These are phyloP conservation scores for Raphanus hybrid DNA, from an alignment of 441 rosid genomes.

Conservation along the genomic window DNA sequence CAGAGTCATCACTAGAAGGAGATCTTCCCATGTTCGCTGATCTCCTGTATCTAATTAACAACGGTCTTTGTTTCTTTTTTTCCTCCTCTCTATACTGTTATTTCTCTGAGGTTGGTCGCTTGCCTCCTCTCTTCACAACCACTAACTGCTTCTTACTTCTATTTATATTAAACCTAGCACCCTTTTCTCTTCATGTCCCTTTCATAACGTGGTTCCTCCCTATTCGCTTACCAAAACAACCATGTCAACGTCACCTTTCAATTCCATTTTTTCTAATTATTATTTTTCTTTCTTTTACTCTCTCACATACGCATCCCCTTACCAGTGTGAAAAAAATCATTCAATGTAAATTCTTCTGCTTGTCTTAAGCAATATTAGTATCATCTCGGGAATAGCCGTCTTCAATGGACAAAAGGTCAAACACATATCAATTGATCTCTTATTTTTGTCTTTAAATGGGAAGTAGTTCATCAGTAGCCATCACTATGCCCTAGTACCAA, in stretches of 20 bases:
- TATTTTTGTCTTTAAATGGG: constrained; percentile 35
- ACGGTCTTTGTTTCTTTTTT: background rate
- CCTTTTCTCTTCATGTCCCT: constrained; percentile 35
- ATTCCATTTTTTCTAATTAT: constrained; percentile 16
- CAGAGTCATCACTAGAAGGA: constrained; percentile 63
- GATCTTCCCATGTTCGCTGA: constrained; percentile 60
- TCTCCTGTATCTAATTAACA: constrained; percentile 31
- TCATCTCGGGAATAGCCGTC: constrained; percentile 35
- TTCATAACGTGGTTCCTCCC: constrained; percentile 37
- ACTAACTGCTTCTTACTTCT: constrained; percentile 48
- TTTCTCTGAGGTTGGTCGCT: constrained; percentile 39
- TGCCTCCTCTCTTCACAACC: constrained; percentile 60
- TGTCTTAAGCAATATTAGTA: constrained; percentile 39
- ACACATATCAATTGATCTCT: constrained; percentile 33
- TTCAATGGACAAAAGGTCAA: constrained; percentile 32
- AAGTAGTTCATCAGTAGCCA: constrained; percentile 43
- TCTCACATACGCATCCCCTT: constrained; percentile 31
- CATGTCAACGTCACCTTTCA: constrained; percentile 43
- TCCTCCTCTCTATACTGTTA: constrained; percentile 25
- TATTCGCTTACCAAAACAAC: constrained; percentile 42
- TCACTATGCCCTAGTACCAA: constrained; percentile 40
- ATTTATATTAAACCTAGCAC: constrained; percentile 55
- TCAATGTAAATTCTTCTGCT: constrained; percentile 38
- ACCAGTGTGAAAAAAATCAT: constrained; percentile 22
- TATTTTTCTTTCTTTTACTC: constrained; percentile 18